Conservation (phyloP, 768 basidiomycete species). For the Clitopilus hobsonii region DNA sequence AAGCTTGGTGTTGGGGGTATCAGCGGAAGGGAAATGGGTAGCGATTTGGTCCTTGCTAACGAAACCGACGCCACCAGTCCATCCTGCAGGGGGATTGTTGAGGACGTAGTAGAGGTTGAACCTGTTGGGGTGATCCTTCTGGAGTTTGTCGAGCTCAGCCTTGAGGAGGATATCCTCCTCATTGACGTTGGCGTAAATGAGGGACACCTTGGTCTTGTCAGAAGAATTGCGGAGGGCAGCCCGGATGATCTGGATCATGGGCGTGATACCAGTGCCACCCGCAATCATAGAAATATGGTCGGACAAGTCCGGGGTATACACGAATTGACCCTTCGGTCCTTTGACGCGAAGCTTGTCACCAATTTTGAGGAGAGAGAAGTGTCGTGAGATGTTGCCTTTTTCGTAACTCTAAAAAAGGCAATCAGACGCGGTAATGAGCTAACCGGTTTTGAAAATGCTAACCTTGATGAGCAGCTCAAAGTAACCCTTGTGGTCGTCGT, state of each 20-base stretch:
- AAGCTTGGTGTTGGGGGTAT: constrained; percentile 67
- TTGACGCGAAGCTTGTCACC: constrained; percentile 89
- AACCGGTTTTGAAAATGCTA: constrained; percentile 8
- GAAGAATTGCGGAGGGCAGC: constrained; percentile 86
- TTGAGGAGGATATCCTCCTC: constrained; percentile 89
- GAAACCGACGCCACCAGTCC: constrained; percentile 90
- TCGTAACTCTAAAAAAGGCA: constrained; percentile 73
- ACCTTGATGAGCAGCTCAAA: constrained; percentile 99
- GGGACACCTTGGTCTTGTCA: constrained; percentile 76
- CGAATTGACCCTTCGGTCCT: constrained; percentile 95
- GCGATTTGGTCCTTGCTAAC: constrained; percentile 91
- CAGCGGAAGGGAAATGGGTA: constrained; percentile 64
- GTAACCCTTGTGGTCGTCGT: constrained; percentile 80
- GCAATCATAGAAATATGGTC: constrained; percentile 93
- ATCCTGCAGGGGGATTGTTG: constrained; percentile 86
- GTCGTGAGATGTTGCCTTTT: constrained; percentile 92
- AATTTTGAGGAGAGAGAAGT: constrained; percentile 75
- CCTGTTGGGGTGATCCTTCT: constrained; percentile 45
- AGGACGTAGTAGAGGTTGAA: constrained; percentile 89
- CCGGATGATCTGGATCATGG: constrained; percentile 97
- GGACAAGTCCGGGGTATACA: constrained; percentile 70
- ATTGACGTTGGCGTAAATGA: constrained; percentile 97
- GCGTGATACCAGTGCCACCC: constrained; percentile 97
- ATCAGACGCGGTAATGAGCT: not conserved
- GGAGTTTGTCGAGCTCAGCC: constrained; percentile 80